phyloP scores from a whole-genome alignment of 2,329 filamentous ascomycete species.

The Alternaria burnsii region DNA sequence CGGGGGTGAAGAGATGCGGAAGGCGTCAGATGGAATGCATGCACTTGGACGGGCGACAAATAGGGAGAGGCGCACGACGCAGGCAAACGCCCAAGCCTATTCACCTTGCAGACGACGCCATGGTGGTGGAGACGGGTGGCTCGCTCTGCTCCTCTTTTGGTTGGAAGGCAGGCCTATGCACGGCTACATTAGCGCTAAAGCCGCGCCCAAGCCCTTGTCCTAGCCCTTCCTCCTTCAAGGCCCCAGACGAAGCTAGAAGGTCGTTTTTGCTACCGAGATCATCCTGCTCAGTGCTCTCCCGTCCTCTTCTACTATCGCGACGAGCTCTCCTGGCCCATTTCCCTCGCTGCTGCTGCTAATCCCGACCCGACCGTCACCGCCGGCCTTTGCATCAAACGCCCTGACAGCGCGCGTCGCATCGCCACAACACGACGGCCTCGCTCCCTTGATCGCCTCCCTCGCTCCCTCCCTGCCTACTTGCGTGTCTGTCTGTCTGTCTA shows the following conservation, averaged over 20 bases:
- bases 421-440: slow-evolving; percentile 15
- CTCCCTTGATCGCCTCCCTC: slow-evolving; percentile 15
- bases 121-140: background rate
- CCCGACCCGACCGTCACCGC: slow-evolving; percentile 7
- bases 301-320: slow-evolving; percentile 17
- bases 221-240: slow-evolving; percentile 13
- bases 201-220: background rate
- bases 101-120: background rate
- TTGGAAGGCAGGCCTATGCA: slow-evolving; percentile 27
- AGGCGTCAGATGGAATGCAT: background rate
- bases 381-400: slow-evolving; percentile 13
- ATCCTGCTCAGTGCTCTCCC: slow-evolving; percentile 19
- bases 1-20: slow-evolving; percentile 2
- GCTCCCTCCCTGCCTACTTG: background rate
- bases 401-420: slow-evolving; percentile 22
- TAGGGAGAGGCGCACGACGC: background rate
- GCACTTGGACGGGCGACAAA: background rate
- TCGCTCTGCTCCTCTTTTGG: slow-evolving; percentile 23
- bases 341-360: slow-evolving; percentile 10
- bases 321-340: slow-evolving; percentile 16
- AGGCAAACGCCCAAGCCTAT: slow-evolving; percentile 5
- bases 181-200: slow-evolving; percentile 27
- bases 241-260: slow-evolving; percentile 27
- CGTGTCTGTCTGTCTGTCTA: background rate
- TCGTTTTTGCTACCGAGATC: slow-evolving; percentile 39